Percentiles rank a stretch among this genome's conserved stretches.
Evolutionary conservation across 371 early-diverging fungal species (phyloP).

Genomic region (Rhizopus microsporus): DNA sequence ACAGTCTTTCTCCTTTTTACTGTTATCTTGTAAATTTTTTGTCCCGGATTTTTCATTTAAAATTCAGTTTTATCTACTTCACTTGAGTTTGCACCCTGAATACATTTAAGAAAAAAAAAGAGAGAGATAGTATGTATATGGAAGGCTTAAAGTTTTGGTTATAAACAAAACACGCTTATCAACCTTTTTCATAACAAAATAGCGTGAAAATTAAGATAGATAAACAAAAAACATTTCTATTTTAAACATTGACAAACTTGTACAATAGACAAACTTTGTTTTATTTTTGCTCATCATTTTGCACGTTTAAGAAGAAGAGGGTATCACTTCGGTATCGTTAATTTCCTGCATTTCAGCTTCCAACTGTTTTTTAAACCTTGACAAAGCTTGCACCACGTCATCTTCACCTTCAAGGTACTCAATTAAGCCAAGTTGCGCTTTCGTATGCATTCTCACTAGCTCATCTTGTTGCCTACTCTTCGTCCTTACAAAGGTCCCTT

Average conservation of each 20-base stretch:
- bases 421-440: slow-evolving; percentile 39
- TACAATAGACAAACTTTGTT: not conserved
- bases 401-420: slow-evolving; percentile 46
- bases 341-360: slow-evolving; percentile 24
- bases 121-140: not conserved
- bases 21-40: not conserved
- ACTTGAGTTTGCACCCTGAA: not conserved
- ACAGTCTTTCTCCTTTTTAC: not conserved
- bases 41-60: not conserved
- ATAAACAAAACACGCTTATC: slow-evolving; percentile 16
- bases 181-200: slow-evolving; percentile 4
- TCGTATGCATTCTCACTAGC: slow-evolving; percentile 32
- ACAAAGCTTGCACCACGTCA: slow-evolving; percentile 31
- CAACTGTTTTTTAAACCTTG: slow-evolving; percentile 40
- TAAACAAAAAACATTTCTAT: slow-evolving; percentile 1
- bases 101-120: not conserved
- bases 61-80: not conserved
- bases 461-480: slow-evolving; percentile 24
- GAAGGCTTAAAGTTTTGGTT: not conserved
- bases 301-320: slow-evolving; percentile 7
- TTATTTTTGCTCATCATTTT: slow-evolving; percentile 8
- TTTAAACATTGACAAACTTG: not conserved
- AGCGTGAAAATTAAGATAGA: not conserved
- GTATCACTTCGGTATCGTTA: not conserved
- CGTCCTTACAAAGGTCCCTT: not conserved